Evolutionary conservation across 352 stramenopile genomes (phyloP).

Genomic region (Pythium oligandrum): DNA sequence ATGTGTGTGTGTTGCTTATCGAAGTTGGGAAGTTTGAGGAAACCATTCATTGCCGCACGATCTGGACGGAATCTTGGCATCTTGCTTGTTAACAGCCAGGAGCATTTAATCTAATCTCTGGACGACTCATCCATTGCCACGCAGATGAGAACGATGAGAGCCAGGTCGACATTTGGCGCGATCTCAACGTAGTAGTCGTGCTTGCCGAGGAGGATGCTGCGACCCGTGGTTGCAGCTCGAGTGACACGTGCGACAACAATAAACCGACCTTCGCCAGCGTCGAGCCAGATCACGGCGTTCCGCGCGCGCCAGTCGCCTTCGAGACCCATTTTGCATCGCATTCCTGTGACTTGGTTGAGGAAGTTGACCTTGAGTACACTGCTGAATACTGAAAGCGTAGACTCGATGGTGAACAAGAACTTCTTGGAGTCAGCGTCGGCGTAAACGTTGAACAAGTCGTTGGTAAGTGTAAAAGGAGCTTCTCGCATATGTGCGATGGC

Average conservation of each 20-base stretch:
- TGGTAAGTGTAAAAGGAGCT: not conserved
- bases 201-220: too few relatives aligned
- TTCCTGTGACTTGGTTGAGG: not conserved
- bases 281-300: not conserved
- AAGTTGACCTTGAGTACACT: not conserved
- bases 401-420: not conserved
- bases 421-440: not conserved
- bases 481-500: not conserved
- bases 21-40: too few relatives aligned
- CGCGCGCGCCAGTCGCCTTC: constrained; percentile 1
- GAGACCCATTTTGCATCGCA: not conserved
- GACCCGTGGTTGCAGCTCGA: not conserved
- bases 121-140: constrained; percentile 15
- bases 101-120: too few relatives aligned
- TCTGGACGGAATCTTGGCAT: too few relatives aligned
- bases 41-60: too few relatives aligned
- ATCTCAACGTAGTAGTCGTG: constrained; percentile 28
- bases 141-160: constrained; percentile 25
- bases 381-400: too few relatives aligned
- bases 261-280: not conserved
- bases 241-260: not conserved
- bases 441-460: not conserved
- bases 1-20: too few relatives aligned
- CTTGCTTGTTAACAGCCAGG: too few relatives aligned
- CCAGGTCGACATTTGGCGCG: constrained; percentile 19